Percentiles rank a stretch among this genome's conserved stretches.
These are phyloP conservation scores for Solanum sitiens DNA, from an alignment of 257 asterid genomes.

Conservation along the genomic window DNA sequence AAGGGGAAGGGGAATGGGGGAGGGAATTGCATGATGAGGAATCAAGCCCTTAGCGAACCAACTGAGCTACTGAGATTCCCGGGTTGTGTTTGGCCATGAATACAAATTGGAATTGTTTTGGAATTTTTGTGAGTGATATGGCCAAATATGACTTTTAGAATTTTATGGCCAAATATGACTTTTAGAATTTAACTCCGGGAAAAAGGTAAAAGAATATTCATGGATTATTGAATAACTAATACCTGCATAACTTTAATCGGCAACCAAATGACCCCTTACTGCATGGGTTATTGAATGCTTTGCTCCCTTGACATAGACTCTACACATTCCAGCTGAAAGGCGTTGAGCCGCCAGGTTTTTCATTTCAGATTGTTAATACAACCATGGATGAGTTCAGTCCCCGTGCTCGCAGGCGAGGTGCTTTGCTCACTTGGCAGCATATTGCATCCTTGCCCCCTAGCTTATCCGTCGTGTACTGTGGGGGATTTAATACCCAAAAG, in stretches of 20 bases:
- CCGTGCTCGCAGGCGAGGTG: constrained; percentile 98
- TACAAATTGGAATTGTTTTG: neutral
- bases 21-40: too few species aligned
- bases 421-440: constrained; percentile 97
- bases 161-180: neutral
- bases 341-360: constrained; percentile 90
- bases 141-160: neutral
- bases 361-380: constrained; percentile 90
- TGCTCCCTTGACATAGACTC: constrained; percentile 58
- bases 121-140: neutral
- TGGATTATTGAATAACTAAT: neutral
- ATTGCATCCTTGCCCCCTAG: constrained; percentile 97
- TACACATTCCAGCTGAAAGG: constrained; percentile 99
- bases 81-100: neutral
- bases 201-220: neutral
- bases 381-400: constrained; percentile 89
- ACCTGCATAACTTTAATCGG: neutral
- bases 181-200: neutral
- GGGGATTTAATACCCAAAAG: constrained; percentile 92
- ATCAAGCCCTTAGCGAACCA: too few species aligned
- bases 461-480: constrained; percentile 86
- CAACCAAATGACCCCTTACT: neutral
- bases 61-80: too few species aligned
- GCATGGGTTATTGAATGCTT: neutral
- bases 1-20: neutral